Evolutionary conservation across 2,329 filamentous ascomycete genomes (phyloP), one percentile per base, ranked within the genome.

Genomic region (Fusarium coffeatum): DNA sequence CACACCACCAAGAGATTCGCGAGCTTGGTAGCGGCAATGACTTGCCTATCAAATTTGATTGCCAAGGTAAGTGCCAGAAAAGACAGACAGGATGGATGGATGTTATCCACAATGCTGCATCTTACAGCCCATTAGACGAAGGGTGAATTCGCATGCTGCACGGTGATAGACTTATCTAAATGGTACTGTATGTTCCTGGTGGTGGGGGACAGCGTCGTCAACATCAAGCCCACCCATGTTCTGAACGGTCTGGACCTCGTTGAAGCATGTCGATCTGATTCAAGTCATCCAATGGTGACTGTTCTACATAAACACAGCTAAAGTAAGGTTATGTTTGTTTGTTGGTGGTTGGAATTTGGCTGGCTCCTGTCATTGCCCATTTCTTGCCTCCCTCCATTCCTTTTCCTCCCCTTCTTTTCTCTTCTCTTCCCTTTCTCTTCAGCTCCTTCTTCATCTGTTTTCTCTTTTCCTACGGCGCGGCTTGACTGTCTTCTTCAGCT

Each of bases 181-280:
- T 71, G 67, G 43, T 46, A 60, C 30, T 51, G 66, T 25, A 49
- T 65, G 63, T 68, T 56, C 67, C 42, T 60, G 56, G 59, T 63
- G 67, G 60, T 61, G 58, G 69, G 54, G 59, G 50, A 59, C 22
- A 37, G 37, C 56, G 49, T 68, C 55, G 48, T 58, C 56, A 60
- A 59, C 60, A 42, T 22, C 60, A 69, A 69, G 60, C 60, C 66
- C 50, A 20, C 30, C 47, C 60, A 55, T 57, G 65, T 60, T 66
- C 59, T 69, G 37, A 42, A 63, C 56, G 72, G 72, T 74, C 72
- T 74, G 60, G 72, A 72, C 71, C 66, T 60, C 42, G 59, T 55
- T 64, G 66, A 41, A 74, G 61, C 56, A 49, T 71, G 71, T 59
- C 72, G 68, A 74, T 74, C 72, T 53, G 53, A 46, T 68, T 28